A percentile compares a stretch with the other conserved stretches of the same genome.
Conservation (phyloP, 176 grass and related monocot genomes). For the Zoysia japonica region DNA sequence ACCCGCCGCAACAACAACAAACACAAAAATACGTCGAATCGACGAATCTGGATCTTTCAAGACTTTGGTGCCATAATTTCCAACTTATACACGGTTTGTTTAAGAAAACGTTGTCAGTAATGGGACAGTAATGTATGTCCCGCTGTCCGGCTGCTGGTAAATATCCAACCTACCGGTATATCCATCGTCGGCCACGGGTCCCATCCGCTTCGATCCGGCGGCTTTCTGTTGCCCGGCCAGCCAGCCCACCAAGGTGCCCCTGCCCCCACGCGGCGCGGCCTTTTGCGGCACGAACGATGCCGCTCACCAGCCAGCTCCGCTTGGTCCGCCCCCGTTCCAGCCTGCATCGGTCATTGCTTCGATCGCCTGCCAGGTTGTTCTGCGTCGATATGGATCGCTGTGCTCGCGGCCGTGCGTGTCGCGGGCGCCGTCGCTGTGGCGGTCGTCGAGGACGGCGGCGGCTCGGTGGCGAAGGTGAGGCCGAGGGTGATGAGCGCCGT, state of each 20-base stretch:
- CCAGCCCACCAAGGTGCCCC: conserved; percentile 25
- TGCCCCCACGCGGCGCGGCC: conserved; percentile 18
- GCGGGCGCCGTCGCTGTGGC: not conserved
- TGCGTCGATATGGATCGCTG: conserved; percentile 10
- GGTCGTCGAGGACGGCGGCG: not conserved
- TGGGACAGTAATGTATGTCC: conserved; percentile 27
- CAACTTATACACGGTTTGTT: conserved; percentile 23
- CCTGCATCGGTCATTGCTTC: conserved; percentile 37
- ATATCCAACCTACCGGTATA: conserved; percentile 30
- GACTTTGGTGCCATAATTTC: conserved; percentile 31
- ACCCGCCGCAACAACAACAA: not conserved
- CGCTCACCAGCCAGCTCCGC: conserved; percentile 18
- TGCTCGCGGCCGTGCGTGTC: not conserved
- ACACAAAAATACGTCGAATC: not conserved
- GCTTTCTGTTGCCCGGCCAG: conserved; percentile 31
- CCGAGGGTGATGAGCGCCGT: conserved; percentile 51
- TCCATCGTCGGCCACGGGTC: not conserved
- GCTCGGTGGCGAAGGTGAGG: conserved; percentile 38
- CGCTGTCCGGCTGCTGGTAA: conserved; percentile 23
- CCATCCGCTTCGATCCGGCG: conserved; percentile 4
- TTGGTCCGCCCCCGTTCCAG: conserved; percentile 19
- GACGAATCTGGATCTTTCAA: not conserved
- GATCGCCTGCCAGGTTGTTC: conserved; percentile 33
- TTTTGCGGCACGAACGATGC: conserved; percentile 37
- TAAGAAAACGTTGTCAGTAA: conserved; percentile 16